These are phyloP conservation scores for Durio zibethinus DNA, from an alignment of 345 rosid genomes.

Conservation along the genomic window DNA sequence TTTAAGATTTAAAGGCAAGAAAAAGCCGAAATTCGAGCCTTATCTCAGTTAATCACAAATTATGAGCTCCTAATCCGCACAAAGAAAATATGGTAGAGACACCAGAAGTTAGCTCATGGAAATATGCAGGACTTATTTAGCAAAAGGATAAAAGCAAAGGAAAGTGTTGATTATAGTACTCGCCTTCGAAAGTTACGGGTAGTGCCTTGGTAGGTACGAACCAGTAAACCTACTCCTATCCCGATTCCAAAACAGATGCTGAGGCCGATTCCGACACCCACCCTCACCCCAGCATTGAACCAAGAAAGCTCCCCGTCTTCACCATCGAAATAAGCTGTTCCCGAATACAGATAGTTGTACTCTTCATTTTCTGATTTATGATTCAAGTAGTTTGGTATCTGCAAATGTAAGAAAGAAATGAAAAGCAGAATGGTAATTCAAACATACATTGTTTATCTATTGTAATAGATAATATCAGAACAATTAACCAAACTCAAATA, in stretches of 20 bases:
- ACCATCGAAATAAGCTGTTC: conserved; percentile 38
- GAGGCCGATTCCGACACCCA: conserved; percentile 87
- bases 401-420: conserved; percentile 19
- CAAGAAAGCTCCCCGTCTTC: conserved; percentile 78
- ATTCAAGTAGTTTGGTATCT: conserved; percentile 38
- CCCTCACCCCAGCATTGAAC: conserved; percentile 88
- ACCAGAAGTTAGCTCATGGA: background rate
- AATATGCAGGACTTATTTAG: background rate
- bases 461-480: too few relatives aligned
- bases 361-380: conserved; percentile 45
- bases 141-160: too few relatives aligned
- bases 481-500: background rate
- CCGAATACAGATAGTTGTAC: conserved; percentile 31
- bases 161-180: conserved; percentile 30
- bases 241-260: conserved; percentile 74
- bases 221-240: conserved; percentile 73
- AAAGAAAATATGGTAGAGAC: conserved; percentile 12
- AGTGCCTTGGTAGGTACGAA: conserved; percentile 65
- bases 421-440: conserved; percentile 9
- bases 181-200: conserved; percentile 66
- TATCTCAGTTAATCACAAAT: conserved; percentile 9
- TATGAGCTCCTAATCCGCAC: background rate
- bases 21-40: background rate
- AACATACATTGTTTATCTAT: background rate
- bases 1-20: conserved; percentile 8